Evolutionary conservation across 495 filamentous ascomycete genomes (phyloP).

Genomic region (Penicillium psychrofluorescens): DNA sequence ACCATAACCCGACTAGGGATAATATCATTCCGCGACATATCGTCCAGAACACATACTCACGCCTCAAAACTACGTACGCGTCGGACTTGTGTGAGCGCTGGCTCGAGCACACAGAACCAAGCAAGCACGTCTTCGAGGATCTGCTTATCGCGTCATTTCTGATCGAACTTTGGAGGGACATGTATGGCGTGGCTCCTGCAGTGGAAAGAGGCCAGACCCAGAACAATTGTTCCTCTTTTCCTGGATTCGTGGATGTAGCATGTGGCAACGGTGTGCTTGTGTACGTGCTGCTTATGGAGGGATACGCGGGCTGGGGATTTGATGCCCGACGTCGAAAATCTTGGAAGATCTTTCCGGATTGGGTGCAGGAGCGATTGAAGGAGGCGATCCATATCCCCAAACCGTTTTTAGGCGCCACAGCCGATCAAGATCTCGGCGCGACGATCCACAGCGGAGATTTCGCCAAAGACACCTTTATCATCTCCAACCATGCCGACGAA

Average conservation of each 20-base stretch:
- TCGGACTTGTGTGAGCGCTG: conserved; percentile 57
- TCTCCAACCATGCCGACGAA: conserved; percentile 95
- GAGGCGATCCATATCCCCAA: conserved; percentile 71
- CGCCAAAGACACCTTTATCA: conserved; percentile 73
- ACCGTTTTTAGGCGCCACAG: conserved; percentile 32
- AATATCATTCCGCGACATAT: conserved; percentile 62
- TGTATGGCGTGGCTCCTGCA: conserved; percentile 50
- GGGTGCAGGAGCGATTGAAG: conserved; percentile 48
- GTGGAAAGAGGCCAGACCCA: conserved; percentile 11
- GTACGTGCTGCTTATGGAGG: conserved; percentile 73
- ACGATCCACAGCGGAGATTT: conserved; percentile 65
- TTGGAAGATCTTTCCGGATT: conserved; percentile 64
- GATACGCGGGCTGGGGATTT: conserved; percentile 82
- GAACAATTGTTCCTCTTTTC: conserved; percentile 40
- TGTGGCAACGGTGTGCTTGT: conserved; percentile 95
- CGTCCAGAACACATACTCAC: conserved; percentile 73
- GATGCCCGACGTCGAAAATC: conserved; percentile 79
- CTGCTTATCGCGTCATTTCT: conserved; percentile 87
- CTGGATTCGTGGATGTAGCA: conserved; percentile 91
- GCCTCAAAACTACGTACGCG: conserved; percentile 74
- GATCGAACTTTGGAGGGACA: conserved; percentile 83
- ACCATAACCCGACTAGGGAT: conserved; percentile 29
- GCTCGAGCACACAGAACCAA: conserved; percentile 80
- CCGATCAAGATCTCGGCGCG: conserved; percentile 9
- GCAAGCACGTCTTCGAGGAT: conserved; percentile 93